Evolutionary conservation across 129 eudicot genomes (phyloP).

Genomic region (Apium graveolens): DNA sequence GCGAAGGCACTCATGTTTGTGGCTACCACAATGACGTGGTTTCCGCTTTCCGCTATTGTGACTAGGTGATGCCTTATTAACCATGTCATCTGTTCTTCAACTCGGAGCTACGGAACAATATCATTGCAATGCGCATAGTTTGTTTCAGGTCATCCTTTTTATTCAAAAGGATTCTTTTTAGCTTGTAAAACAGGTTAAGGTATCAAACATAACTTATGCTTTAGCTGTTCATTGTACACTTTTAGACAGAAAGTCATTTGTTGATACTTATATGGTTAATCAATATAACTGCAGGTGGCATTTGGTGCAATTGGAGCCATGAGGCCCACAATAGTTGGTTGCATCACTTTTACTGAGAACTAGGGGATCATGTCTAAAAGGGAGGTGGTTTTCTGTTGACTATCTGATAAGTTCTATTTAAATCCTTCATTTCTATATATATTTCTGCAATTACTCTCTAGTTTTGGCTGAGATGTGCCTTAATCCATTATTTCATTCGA

Average conservation of each 20-base stretch:
- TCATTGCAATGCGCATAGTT: not conserved
- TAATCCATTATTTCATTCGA: no score
- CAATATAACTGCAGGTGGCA: slow-evolving; percentile 51
- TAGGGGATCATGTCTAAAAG: slow-evolving; percentile 47
- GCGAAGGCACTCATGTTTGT: not conserved
- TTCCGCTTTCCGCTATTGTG: not conserved
- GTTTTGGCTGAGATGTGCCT: no score
- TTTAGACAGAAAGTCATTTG: not conserved
- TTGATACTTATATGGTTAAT: not conserved
- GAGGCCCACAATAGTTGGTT: slow-evolving; percentile 65
- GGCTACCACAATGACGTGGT: no score
- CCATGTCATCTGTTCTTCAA: not conserved
- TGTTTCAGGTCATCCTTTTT: not conserved
- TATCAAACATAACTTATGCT: not conserved
- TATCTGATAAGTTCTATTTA: not conserved
- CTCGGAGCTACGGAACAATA: not conserved
- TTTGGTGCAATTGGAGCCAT: slow-evolving; percentile 93
- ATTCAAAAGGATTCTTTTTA: not conserved
- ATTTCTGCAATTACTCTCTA: no score
- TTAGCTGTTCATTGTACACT: not conserved
- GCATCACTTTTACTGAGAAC: slow-evolving; percentile 66
- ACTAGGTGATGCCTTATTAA: not conserved
- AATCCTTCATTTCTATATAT: no score
- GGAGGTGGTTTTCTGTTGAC: slow-evolving; percentile 56
- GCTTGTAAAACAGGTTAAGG: not conserved